Evolutionary conservation across 2,329 filamentous ascomycete species (phyloP), one percentile per base, ranked within the genome.

Genomic region (Helminthosporium solani): DNA sequence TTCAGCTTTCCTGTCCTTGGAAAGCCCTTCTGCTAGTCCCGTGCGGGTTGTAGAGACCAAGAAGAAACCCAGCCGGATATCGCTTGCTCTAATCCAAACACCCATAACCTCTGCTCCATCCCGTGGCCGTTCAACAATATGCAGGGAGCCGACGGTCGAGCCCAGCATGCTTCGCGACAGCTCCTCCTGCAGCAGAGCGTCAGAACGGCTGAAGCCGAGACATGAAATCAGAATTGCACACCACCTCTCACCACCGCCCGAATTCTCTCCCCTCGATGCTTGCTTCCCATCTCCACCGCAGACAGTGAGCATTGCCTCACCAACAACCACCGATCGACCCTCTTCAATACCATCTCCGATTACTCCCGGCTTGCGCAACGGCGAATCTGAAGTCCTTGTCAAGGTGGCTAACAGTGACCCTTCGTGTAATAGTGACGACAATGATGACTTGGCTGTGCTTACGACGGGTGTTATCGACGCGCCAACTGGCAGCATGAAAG

Each of bases 321-420:
- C 63, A 16, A 65, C 60, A 2, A 69, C 63, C 1, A 62, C 56
- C 7, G 59, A 56, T 16, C 64, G 64, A 36, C 49, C 60, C 1
- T 67, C 65, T 1, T 64, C 59, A 25, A 51, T 70, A 1, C 66
- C 68, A 11, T 70, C 67, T 1, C 68, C 68, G 0, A 46, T 68
- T n/a, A 70, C 68, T 1, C 68, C 68, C 3, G 61, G 63, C 9
- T 53, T 57, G 20, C 59, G 60, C 15, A 40, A 52, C 3, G 60
- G 56, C 7, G 64, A 67, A 25, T 45, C 42, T 12, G 65, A 64
- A 21, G 49, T 69, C 8, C 44, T 53, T 9, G 66, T 70, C 25
- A 69, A 68, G 45, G 67, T 70, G 11, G 68, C 66, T 7, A 60
- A 56, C 42, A 71, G 68, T 44, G 67, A 69, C 18, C 54, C 57